A percentile compares a stretch with the other conserved stretches of the same genome.
Evolutionary conservation across 768 basidiomycete species (phyloP).

Genomic region (Phanerodontia chrysosporium): DNA sequence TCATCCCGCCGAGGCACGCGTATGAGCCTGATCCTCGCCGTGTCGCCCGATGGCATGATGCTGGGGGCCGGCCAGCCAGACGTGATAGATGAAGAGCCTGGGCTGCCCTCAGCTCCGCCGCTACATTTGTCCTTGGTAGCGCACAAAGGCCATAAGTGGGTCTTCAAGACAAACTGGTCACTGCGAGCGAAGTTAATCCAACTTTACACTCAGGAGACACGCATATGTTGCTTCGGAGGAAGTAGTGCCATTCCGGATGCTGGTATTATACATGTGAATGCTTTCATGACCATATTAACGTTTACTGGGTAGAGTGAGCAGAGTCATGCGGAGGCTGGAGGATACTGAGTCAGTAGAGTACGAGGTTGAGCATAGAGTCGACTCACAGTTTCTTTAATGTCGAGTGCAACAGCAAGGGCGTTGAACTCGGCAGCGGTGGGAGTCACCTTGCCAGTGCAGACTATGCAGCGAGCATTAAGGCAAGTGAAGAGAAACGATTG

Average conservation of each 20-base stretch:
- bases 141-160: too few relatives aligned
- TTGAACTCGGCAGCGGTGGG: conserved; percentile 26
- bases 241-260: background rate
- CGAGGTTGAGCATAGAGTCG: background rate
- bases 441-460: conserved; percentile 22
- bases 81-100: too few relatives aligned
- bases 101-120: too few relatives aligned
- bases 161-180: too few relatives aligned
- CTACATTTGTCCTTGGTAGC: too few relatives aligned
- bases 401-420: conserved; percentile 23
- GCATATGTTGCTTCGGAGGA: too few relatives aligned
- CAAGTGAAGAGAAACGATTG: background rate
- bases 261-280: background rate
- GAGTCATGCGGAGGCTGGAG: conserved; percentile 25
- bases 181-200: too few relatives aligned
- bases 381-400: conserved; percentile 23
- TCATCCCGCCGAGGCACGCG: too few relatives aligned
- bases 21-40: too few relatives aligned
- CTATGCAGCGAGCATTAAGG: conserved; percentile 2
- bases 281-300: background rate
- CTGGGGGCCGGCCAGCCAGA: too few relatives aligned
- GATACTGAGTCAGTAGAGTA: background rate
- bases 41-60: too few relatives aligned
- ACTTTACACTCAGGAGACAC: too few relatives aligned
- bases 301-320: conserved; percentile 23